Percentiles rank a stretch among this genome's conserved stretches.
phyloP scores from a whole-genome alignment of 331 rosid species.

The Acacia concinna region DNA sequence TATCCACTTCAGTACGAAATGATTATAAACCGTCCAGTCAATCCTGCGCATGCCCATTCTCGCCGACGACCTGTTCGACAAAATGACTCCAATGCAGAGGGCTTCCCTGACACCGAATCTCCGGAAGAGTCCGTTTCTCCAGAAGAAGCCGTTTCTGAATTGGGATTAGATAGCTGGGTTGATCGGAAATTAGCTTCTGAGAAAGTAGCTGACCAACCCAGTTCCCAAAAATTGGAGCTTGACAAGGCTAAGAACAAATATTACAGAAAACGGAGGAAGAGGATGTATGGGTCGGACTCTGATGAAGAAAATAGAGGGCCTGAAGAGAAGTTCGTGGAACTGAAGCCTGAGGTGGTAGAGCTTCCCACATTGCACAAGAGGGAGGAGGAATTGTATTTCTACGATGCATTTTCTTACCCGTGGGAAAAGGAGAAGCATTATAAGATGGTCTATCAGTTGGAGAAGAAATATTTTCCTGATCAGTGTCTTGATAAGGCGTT shows the following conservation, averaged over 20 bases:
- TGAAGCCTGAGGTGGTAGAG: conserved; percentile 84
- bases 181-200: conserved; percentile 56
- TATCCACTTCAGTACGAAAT: conserved; percentile 90
- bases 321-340: conserved; percentile 64
- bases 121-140: conserved; percentile 39
- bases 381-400: conserved; percentile 81
- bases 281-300: conserved; percentile 86
- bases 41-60: conserved; percentile 39
- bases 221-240: conserved; percentile 42
- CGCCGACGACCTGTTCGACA: conserved; percentile 46
- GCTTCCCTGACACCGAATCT: conserved; percentile 35
- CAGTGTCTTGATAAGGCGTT: conserved; percentile 87
- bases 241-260: conserved; percentile 84
- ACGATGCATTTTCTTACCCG: conserved; percentile 73
- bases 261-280: conserved; percentile 68
- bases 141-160: conserved; percentile 40
- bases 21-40: conserved; percentile 67
- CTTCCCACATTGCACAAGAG: conserved; percentile 66
- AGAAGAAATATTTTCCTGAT: conserved; percentile 85
- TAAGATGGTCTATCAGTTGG: conserved; percentile 89
- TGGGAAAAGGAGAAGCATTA: conserved; percentile 98
- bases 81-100: conserved; percentile 28
- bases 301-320: conserved; percentile 51
- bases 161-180: conserved; percentile 64
- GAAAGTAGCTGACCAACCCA: conserved; percentile 27